phyloP scores from a whole-genome alignment of 345 rosid genomes.

The Brassica incana region DNA sequence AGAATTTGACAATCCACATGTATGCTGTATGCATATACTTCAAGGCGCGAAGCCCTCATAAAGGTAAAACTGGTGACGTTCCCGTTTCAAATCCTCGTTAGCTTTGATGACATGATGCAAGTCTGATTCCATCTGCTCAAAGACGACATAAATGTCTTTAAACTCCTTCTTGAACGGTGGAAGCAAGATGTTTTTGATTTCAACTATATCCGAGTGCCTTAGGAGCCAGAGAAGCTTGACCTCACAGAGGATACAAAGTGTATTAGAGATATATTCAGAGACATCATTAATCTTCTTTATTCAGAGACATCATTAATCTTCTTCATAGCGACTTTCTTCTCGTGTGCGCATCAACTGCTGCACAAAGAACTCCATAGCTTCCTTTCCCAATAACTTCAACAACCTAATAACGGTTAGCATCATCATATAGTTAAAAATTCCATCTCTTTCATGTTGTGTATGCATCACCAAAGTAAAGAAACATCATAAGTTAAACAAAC shows the following conservation, averaged over 20 bases:
- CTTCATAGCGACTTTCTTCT: constrained; percentile 48
- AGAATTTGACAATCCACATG: constrained; percentile 32
- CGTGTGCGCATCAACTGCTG: constrained; percentile 68
- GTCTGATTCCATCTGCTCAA: constrained; percentile 98
- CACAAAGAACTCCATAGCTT: constrained; percentile 98
- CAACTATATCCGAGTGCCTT: constrained; percentile 86
- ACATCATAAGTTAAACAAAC: neutral
- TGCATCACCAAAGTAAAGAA: neutral
- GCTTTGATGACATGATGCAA: constrained; percentile 98
- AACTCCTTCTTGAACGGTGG: constrained; percentile 93
- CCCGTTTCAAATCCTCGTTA: constrained; percentile 86
- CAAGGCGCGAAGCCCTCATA: constrained; percentile 95
- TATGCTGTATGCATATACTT: constrained; percentile 77
- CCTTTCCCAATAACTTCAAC: constrained; percentile 58
- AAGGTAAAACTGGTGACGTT: constrained; percentile 93
- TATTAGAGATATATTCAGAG: constrained; percentile 83
- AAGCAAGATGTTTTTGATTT: constrained; percentile 85
- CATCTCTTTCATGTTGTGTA: constrained; percentile 62
- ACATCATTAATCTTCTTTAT: too few species aligned
- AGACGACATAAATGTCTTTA: constrained; percentile 80
- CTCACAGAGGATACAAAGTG: constrained; percentile 80
- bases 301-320: constrained; percentile 87
- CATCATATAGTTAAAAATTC: constrained; percentile 82
- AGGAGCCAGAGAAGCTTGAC: constrained; percentile 87
- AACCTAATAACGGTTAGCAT: constrained; percentile 71